Conservation (phyloP, 257 asterid species). For the Cynanchum wilfordii region DNA sequence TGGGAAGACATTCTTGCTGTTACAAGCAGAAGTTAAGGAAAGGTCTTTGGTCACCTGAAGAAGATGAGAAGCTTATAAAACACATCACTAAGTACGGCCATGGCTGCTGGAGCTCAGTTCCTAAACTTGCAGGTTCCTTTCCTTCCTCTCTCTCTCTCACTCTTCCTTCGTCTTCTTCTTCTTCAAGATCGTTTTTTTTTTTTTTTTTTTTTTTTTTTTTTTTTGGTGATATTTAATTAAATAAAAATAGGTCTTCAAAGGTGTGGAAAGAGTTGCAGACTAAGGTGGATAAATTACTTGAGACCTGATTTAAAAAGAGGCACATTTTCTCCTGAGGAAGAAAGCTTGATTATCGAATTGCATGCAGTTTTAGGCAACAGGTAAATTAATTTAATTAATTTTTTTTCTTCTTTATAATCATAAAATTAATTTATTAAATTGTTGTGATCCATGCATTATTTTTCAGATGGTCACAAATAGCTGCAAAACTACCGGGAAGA, state of each 20-base stretch:
- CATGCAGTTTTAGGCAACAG: slow-evolving; percentile 95
- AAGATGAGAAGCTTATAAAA: slow-evolving; percentile 85
- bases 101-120: slow-evolving; percentile 99
- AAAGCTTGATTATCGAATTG: slow-evolving; percentile 66
- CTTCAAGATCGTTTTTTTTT: not conserved
- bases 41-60: slow-evolving; percentile 98
- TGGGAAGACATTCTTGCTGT: slow-evolving; percentile 97
- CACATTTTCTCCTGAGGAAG: slow-evolving; percentile 81
- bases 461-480: slow-evolving; percentile 87
- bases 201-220: not conserved
- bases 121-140: slow-evolving; percentile 42
- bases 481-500: slow-evolving; percentile 82
- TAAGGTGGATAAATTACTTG: slow-evolving; percentile 86
- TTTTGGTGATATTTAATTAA: too few species aligned
- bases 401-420: not conserved
- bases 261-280: slow-evolving; percentile 93
- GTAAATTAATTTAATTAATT: slow-evolving; percentile 22
- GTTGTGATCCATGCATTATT: too few species aligned
- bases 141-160: not conserved
- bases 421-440: too few species aligned
- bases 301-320: slow-evolving; percentile 94
- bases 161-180: not conserved
- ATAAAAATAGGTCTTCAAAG: slow-evolving; percentile 50
- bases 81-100: slow-evolving; percentile 80
- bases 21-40: slow-evolving; percentile 81